Base-by-base conservation (phyloP, 2,329 filamentous ascomycete genomes). In the Phialophora verrucosa region DNA sequence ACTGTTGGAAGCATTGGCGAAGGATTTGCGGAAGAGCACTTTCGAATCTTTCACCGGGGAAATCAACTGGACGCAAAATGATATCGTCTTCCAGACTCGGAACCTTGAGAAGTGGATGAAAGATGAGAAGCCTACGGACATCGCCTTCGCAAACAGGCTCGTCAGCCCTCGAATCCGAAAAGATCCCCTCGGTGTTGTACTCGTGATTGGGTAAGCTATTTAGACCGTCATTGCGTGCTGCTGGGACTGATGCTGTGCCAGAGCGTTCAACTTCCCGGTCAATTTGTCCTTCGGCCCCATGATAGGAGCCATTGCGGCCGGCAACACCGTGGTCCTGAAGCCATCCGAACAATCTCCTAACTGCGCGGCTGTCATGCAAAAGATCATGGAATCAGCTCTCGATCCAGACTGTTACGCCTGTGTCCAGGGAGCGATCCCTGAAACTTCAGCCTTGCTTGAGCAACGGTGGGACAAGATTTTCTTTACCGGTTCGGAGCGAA, bases 381-480 rank as follows among this genome's bases (percentile, higher is more conserved):
- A 91, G 79, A 86, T 98, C 71, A 79, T 97, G 57, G 86, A 90
- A 75, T 84, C 87, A 49, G 85, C 86, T 47, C 88, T 99, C 61
- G 95, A 98, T 76, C 86, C 88, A 1, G 86, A 87, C 17, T 89
- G 88, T 72, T 97, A 92, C 79, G 81, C 83, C 42, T 86, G 92
- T 65, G 83, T 97, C 71, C 95, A 97, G 76, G 95, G 95, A 67
- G 88, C 83, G 31, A 80, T 97, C 23, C 84, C 89, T 3, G 92
- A 97, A 83, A 93, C 91, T 3, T 92, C 91, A 54, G 88, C 88
- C 12, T 81, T 98, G 53, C 85, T 99, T 38, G 88, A 94, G 65
- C 87, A 93, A 81, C 94, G 94, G 78, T 99, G 93, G 90, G 93
- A 96, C 81, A 98, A 97, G 85, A 96, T 99, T 75, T 93, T 95